Base-by-base conservation (phyloP, 495 filamentous ascomycete genomes). In the Podospora sp. region DNA sequence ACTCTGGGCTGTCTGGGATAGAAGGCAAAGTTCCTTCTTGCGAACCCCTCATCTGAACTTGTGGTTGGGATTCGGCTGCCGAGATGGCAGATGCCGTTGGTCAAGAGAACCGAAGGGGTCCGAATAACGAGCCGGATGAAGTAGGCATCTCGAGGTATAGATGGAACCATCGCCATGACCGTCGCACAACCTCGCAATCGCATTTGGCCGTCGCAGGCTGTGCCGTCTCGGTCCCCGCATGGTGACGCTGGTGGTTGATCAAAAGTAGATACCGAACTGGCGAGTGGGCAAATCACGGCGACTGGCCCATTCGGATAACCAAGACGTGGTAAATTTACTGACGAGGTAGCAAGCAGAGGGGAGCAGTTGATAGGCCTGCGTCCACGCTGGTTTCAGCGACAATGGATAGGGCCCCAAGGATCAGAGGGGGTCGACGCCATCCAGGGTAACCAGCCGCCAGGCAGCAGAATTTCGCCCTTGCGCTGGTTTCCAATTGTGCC, bases 381-480 rank as follows among this genome's bases (percentile, higher is more conserved):
- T 18, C 11, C 40, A 46, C 16, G 40, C 14, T 46, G 40, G 12
- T 46, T 46, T 46, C 40, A 14, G 16, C 33, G 6, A 36, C 33
- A 36, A 6, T 18, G 12, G 40, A 46, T 46, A 11, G 40, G 16
- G 16, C 40, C 29, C 29, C 52, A 22, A 55, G 24, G 52, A 3
- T 22, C 52, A 6, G 11, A 22, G 22, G n/a, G 52, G n/a, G 52
- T 55, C n/a, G 52, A 22, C 8, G 52, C 16, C 14, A 18, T 46
- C 40, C 12, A 46, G 40, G 16, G 9, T 18, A 46, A n/a, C n/a
- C n/a, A n/a, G 11, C 40, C 40, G 40, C 40, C n/a, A 59, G 56
- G 56, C 56, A 59, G 25, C 56, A 59, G 56, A 59, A 59, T 59
- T 59, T 26, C n/a, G 21, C 33, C 21, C 11, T 33, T 35, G 21